Percentiles rank a stretch among this genome's conserved stretches.
Conservation (phyloP, 768 basidiomycete genomes). For the Rhizopogon sp. region DNA sequence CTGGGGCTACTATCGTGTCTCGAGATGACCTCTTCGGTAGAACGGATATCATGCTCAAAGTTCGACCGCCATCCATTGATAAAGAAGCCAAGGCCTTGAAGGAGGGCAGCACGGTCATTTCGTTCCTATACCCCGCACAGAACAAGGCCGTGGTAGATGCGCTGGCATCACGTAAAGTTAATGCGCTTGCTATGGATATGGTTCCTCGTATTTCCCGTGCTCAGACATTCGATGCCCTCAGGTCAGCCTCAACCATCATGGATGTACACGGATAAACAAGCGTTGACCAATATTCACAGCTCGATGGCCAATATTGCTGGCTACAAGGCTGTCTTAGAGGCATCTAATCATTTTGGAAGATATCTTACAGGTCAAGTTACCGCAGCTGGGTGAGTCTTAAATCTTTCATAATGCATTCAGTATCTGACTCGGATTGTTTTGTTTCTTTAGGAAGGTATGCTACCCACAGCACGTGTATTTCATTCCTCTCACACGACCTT, state of each 20-base stretch:
- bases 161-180: slow-evolving; percentile 60
- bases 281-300: slow-evolving; percentile 30
- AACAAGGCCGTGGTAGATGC: slow-evolving; percentile 71
- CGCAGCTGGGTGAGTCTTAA: slow-evolving; percentile 68
- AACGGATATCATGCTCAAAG: slow-evolving; percentile 82
- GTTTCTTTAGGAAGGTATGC: slow-evolving; percentile 37
- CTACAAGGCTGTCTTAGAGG: slow-evolving; percentile 88
- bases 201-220: slow-evolving; percentile 89
- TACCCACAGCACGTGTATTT: background rate
- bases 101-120: slow-evolving; percentile 75
- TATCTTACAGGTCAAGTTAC: slow-evolving; percentile 91
- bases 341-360: slow-evolving; percentile 84
- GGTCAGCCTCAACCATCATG: slow-evolving; percentile 35
- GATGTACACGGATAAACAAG: background rate
- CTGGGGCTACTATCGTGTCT: slow-evolving; percentile 76
- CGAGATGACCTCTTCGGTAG: slow-evolving; percentile 61
- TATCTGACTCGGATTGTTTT: slow-evolving; percentile 4
- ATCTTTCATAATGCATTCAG: background rate
- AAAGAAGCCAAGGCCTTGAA: slow-evolving; percentile 61
- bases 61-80: slow-evolving; percentile 65
- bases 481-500: slow-evolving; percentile 12
- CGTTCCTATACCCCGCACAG: slow-evolving; percentile 80
- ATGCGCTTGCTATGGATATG: slow-evolving; percentile 86
- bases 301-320: slow-evolving; percentile 96
- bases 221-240: slow-evolving; percentile 85